Evolutionary conservation across 2,329 filamentous ascomycete genomes (phyloP).

Genomic region (Botryotinia calthae): DNA sequence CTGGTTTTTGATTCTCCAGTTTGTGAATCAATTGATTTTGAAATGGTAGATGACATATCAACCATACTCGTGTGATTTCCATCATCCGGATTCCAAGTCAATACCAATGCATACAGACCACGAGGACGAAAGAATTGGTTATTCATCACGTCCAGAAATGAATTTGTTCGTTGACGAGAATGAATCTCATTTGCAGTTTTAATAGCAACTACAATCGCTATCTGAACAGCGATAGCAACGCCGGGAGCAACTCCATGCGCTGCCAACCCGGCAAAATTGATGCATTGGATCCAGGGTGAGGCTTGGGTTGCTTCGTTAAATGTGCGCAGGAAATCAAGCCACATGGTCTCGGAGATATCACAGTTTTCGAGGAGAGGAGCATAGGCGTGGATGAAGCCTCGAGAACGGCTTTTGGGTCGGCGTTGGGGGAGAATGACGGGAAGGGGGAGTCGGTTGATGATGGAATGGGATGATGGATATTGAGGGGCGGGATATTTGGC

Average conservation of each 20-base stretch:
- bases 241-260: not conserved
- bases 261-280: not conserved
- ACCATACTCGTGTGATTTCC: conserved; percentile 27
- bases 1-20: conserved; percentile 23
- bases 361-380: not conserved
- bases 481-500: not conserved
- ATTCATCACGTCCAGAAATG: conserved; percentile 56
- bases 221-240: conserved; percentile 30
- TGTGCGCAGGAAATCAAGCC: not conserved
- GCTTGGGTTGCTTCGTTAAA: not conserved
- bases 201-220: conserved; percentile 45
- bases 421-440: not conserved
- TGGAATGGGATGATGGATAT: not conserved
- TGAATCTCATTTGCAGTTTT: conserved; percentile 42
- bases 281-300: not conserved
- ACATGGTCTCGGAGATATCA: not conserved
- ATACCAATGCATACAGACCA: conserved; percentile 53
- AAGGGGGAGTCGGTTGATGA: not conserved
- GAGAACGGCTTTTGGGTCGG: not conserved
- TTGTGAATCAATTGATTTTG: conserved; percentile 30
- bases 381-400: not conserved
- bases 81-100: conserved; percentile 50
- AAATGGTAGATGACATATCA: conserved; percentile 40
- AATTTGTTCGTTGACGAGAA: conserved; percentile 41
- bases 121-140: conserved; percentile 54